Base-by-base conservation (phyloP, 768 basidiomycete species). In the Xanthoconium stramineum region DNA sequence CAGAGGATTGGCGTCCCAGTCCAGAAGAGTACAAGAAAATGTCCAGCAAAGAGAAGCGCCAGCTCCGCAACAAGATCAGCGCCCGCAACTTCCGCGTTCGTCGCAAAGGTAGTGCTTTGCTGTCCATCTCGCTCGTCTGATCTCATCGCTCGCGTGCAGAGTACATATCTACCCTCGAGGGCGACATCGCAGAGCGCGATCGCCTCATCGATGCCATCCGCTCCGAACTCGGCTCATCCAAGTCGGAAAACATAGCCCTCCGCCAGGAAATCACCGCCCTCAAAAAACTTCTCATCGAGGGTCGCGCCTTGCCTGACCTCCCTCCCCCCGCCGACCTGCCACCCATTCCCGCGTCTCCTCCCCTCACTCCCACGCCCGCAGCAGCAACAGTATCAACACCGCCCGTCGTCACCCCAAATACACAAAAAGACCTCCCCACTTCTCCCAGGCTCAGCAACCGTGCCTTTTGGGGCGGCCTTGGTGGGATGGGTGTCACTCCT, bases 21-120 rank as follows among this genome's bases (percentile, higher is more conserved):
- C 88, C 94, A 1, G 96, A 97, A 61, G 94, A 94, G 59, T 97
- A 98, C 76, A 87, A 91, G 68, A 98, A 93, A 72, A 89, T 99
- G 83, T 84, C 85, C 6, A 88, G 86, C 65, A 98, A 96, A 75
- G 95, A 98, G 77, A 98, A 98, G 74, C 77, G 97, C 10, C 96
- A 98, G 71, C 76, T 98, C 42, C 72, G 96, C 49, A 99, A 99
- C 77, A 99, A 99, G 85, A 94, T 98, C 63, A 89, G 86, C 61
- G 96, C 96, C 0, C 77, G 95, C 52, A 97, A 96, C 69, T 98
- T 98, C 75, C 81, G 96, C n/a, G 91, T 94, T 30, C 77, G 96
- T 37, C 79, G 94, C 71, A 98, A 98, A 78, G 95, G 92, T 90
- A 30, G 73, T 5, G 4, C 2, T 8, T 17, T 3, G 20, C 15